Base-by-base conservation (phyloP, 805 yeast genomes). In the Wickerhamomyces canadensis region DNA sequence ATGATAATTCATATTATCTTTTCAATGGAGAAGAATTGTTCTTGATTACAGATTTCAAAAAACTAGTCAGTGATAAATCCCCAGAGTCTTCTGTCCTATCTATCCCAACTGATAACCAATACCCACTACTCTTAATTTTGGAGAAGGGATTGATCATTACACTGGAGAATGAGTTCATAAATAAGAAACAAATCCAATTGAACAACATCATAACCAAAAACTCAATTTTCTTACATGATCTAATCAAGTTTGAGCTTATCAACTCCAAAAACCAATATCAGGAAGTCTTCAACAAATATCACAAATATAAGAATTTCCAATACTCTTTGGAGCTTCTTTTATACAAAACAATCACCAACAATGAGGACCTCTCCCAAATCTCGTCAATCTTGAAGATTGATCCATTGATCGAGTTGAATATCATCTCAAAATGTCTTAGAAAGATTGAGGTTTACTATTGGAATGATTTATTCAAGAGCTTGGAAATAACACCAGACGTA, bases 381-480 rank as follows among this genome's bases (percentile, higher is more conserved):
- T 38, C 55, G 14, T 28, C 41, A 6, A 30, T 57, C 19, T 42
- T 61, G 17, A 47, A 51, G 27, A 29, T 45, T 7, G 51, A 52
- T 33, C 50, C 49, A 12, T 19, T 44, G 3, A 38, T 41, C 33
- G 54, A 50, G 29, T 36, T 57, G 11, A 49, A 51, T 13, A 63
- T 72, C 19, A 64, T 64, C 36, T 69, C 74, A 15, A 70, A 69
- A 40, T 72, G 76, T 48, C 58, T 74, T 37, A 50, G 79, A 33
- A 74, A 73, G 42, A 71, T 73, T n/a, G 79, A 74, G 46, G 61
- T 64, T 21, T 58, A 53, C 19, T 64, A 67, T 44, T 74, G 79
- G 78, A 43, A 54, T 13, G 50, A 50, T n/a, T 61, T 73, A 33
- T 67, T 74, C 39, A 45, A 54, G 2, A 48, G 55, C 3, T 44